A percentile compares a stretch with the other conserved stretches of the same genome.
Conservation (phyloP, 176 grass and related monocot genomes). For the Leersia perrieri region DNA sequence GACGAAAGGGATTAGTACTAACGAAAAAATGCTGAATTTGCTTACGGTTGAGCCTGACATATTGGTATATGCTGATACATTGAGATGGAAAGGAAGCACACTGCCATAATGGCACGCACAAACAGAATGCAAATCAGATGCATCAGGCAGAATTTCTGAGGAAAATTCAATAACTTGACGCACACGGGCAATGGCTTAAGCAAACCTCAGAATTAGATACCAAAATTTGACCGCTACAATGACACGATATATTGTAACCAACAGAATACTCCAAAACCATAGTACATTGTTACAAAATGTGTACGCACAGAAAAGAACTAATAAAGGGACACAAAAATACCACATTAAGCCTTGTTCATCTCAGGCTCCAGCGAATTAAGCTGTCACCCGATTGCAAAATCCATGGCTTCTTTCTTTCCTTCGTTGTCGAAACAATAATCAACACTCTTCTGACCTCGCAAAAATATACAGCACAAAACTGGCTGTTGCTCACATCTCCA, state of each 20-base stretch:
- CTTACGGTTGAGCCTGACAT: too few species aligned
- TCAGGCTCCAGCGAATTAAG: constrained; percentile 33
- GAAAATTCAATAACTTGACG: not conserved
- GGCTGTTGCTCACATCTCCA: constrained; percentile 55
- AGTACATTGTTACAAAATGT: constrained; percentile 60
- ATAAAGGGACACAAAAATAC: constrained; percentile 51
- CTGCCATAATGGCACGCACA: not conserved
- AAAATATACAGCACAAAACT: constrained; percentile 70
- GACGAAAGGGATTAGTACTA: too few species aligned
- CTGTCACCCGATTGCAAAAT: constrained; percentile 38
- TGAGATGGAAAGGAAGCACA: too few species aligned
- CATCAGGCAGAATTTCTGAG: not conserved
- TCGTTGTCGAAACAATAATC: constrained; percentile 42
- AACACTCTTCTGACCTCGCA: constrained; percentile 63
- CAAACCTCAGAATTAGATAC: not conserved
- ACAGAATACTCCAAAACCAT: constrained; percentile 44
- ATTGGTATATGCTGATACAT: too few species aligned
- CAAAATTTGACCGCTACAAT: constrained; percentile 34
- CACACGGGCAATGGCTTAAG: not conserved
- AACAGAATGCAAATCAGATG: not conserved
- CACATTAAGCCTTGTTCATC: constrained; percentile 60
- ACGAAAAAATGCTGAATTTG: too few species aligned
- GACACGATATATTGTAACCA: constrained; percentile 46
- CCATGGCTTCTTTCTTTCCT: constrained; percentile 58
- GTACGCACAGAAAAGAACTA: constrained; percentile 53